phyloP scores from a whole-genome alignment of 768 basidiomycete genomes.

The Galerina marginata region DNA sequence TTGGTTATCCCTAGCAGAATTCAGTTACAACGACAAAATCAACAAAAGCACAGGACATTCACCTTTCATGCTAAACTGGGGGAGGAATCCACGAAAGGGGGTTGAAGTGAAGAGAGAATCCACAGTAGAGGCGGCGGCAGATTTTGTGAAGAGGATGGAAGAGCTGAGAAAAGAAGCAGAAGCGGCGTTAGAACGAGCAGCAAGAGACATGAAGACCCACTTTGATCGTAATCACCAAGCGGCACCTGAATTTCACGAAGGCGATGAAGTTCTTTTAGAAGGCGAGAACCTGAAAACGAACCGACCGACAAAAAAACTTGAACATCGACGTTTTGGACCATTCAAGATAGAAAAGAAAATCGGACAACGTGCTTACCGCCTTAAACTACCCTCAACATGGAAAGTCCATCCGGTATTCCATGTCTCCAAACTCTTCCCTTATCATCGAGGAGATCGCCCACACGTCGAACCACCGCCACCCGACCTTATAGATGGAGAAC shows the following conservation, averaged over 20 bases:
- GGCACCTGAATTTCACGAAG: not conserved
- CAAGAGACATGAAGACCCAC: conserved; percentile 7
- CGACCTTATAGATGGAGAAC: too few species aligned
- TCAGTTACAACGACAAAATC: too few species aligned
- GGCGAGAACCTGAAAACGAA: conserved; percentile 2
- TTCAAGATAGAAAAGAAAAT: conserved; percentile 11
- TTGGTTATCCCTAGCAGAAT: too few species aligned
- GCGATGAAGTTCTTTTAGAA: conserved; percentile 7
- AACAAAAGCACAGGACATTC: too few species aligned
- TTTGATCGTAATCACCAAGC: not conserved
- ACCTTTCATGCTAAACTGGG: too few species aligned
- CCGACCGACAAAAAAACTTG: not conserved
- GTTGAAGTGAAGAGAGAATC: not conserved
- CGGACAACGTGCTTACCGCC: conserved; percentile 5
- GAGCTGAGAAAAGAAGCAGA: conserved; percentile 1
- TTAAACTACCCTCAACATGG: conserved; percentile 7
- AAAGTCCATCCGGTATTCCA: conserved; percentile 9
- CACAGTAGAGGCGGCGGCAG: not conserved
- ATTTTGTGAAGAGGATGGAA: conserved; percentile 9
- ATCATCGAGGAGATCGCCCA: too few species aligned
- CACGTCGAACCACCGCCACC: too few species aligned
- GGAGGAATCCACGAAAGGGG: not conserved
- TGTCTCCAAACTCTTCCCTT: not conserved
- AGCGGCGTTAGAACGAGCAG: conserved; percentile 7
- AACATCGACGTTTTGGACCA: conserved; percentile 7